Evolutionary conservation across 2,329 filamentous ascomycete species (phyloP).

Genomic region (Coniochaeta sp.): DNA sequence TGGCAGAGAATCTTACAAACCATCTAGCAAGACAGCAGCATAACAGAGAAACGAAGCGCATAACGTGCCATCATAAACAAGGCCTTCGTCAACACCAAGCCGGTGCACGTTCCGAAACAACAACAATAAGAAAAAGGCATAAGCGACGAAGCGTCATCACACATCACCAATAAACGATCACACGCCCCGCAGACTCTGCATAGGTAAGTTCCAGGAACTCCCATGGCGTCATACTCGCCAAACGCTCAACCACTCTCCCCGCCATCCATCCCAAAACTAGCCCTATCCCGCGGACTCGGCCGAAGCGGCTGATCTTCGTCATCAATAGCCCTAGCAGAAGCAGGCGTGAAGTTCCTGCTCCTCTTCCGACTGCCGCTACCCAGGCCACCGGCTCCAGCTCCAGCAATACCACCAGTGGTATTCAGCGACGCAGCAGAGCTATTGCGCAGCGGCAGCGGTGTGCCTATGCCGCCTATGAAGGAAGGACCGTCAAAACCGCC

Average conservation of each 20-base stretch:
- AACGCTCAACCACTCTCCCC: constrained; percentile 8
- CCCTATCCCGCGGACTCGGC: constrained; percentile 22
- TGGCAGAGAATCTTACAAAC: too few species aligned
- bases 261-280: neutral
- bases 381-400: constrained; percentile 4
- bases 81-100: too few species aligned
- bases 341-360: constrained; percentile 37
- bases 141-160: neutral
- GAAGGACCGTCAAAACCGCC: constrained; percentile 25
- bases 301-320: constrained; percentile 38
- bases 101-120: neutral
- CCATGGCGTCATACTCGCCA: neutral
- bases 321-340: constrained; percentile 37
- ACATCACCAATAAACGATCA: neutral
- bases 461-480: constrained; percentile 14
- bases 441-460: constrained; percentile 11
- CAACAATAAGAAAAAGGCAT: neutral
- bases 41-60: too few species aligned
- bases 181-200: too few species aligned
- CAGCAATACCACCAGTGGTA: neutral
- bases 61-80: too few species aligned
- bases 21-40: too few species aligned
- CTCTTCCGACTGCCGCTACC: constrained; percentile 31
- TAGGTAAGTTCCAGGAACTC: too few species aligned
- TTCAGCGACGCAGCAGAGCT: constrained; percentile 6